phyloP scores from a whole-genome alignment of 2,329 filamentous ascomycete species.

The Fusarium sp. region DNA sequence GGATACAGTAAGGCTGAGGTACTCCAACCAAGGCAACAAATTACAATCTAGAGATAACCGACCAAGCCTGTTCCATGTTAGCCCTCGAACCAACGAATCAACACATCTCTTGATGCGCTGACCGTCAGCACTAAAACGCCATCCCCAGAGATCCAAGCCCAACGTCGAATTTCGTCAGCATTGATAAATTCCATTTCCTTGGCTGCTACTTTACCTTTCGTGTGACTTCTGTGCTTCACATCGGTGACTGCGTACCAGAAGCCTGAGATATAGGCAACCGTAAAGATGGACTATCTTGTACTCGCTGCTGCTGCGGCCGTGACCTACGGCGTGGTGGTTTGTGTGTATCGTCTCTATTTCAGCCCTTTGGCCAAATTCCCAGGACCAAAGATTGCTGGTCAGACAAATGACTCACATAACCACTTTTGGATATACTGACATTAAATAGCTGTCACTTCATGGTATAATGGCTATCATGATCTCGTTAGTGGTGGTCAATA shows the following conservation, averaged over 20 bases:
- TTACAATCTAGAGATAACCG: neutral
- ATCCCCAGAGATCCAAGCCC: neutral
- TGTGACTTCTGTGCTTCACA: neutral
- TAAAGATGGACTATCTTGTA: neutral
- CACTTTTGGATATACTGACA: neutral
- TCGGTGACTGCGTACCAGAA: rapidly evolving
- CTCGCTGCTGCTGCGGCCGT: neutral
- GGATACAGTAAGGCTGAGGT: neutral
- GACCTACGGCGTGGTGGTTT: constrained; percentile 2
- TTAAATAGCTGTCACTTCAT: constrained; percentile 17
- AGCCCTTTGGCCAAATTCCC: constrained; percentile 39
- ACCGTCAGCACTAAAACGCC: neutral
- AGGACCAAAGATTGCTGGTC: constrained; percentile 40
- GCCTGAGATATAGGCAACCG: rapidly evolving
- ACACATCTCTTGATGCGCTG: neutral
- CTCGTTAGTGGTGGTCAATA: constrained; percentile 31
- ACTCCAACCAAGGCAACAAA: too few species aligned
- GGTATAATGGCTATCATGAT: constrained; percentile 31
- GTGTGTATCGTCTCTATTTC: constrained; percentile 39
- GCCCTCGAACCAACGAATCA: neutral
- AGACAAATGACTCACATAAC: neutral
- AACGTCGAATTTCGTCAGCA: neutral
- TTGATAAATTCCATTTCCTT: neutral
- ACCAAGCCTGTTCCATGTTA: neutral
- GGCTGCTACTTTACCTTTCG: neutral